Evolutionary conservation across 2,329 filamentous ascomycete species (phyloP).

Genomic region (Ampelomyces quisqualis): DNA sequence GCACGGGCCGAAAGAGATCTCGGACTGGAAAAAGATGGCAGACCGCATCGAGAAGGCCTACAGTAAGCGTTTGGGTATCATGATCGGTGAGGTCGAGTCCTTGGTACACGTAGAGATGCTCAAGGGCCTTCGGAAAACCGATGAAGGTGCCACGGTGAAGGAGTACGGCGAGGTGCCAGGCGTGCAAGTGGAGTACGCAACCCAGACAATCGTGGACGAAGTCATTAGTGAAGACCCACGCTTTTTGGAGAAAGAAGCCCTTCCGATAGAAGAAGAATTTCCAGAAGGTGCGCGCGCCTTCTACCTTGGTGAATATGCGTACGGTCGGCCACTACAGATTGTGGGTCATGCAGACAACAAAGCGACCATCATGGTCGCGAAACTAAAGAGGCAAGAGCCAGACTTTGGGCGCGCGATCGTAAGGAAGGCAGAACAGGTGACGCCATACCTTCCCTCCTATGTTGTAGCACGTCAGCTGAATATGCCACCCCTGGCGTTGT

Average conservation of each 20-base stretch:
- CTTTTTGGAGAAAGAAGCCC: slow-evolving; percentile 85
- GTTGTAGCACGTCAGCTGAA: slow-evolving; percentile 80
- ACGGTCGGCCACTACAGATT: slow-evolving; percentile 86
- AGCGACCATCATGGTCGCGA: slow-evolving; percentile 75
- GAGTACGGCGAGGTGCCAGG: slow-evolving; percentile 86
- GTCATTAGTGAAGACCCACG: slow-evolving; percentile 89
- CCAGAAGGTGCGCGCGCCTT: slow-evolving; percentile 80
- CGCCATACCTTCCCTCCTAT: slow-evolving; percentile 82
- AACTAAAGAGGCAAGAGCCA: slow-evolving; percentile 69
- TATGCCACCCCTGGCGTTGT: slow-evolving; percentile 82
- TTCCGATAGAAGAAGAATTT: slow-evolving; percentile 90
- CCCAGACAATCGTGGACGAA: slow-evolving; percentile 85
- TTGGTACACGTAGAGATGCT: slow-evolving; percentile 92
- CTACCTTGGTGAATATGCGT: slow-evolving; percentile 91
- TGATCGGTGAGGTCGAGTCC: slow-evolving; percentile 83
- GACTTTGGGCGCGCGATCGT: slow-evolving; percentile 81
- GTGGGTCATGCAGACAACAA: slow-evolving; percentile 71
- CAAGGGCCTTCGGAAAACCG: slow-evolving; percentile 85
- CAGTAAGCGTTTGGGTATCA: slow-evolving; percentile 84
- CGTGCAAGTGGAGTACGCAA: slow-evolving; percentile 84
- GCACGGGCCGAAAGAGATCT: slow-evolving; percentile 73
- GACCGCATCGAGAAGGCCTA: slow-evolving; percentile 82
- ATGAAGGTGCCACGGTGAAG: slow-evolving; percentile 87
- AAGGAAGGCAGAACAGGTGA: slow-evolving; percentile 64
- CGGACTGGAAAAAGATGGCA: slow-evolving; percentile 81